Base-by-base conservation (phyloP, 305 asterid genomes). In the Fraxinus xanthoxyloides region DNA sequence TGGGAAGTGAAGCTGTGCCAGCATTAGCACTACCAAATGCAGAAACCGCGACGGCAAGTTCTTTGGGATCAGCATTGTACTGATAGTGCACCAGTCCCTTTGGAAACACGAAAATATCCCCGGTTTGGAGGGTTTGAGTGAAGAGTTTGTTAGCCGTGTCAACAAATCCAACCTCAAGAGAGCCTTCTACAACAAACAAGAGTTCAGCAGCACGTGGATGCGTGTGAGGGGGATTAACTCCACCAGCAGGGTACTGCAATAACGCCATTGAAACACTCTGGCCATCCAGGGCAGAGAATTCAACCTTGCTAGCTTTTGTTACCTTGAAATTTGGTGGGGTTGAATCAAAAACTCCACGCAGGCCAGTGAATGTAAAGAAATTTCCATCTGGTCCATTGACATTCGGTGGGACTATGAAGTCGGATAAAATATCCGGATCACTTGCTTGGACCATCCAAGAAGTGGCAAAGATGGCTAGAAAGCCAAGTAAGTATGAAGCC, bases 81-180 rank as follows among this genome's bases (percentile, higher is more conserved):
- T 82, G 78, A 24, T 67, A 77, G 36, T 82, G 85, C 7, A 82
- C 81, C 23, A 82, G 21, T 32, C 84, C 84, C 56, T 82, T 82
- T 0, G 81, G 78, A 12, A 82, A 76, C 48, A 81, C 81, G 48
- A 81, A 81, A 8, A 76, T 65, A 32, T 81, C 84, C 69, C 84
- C 84, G 4, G 43, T 13, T 21, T 75, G 84, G 23, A 81, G 51
- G 76, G 79, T 69, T 63, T 65, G 10, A 12, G 46, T 24, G 69
- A 23, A 76, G 51, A 81, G 79, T 69, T 63, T 65, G 10, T 78
- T 70, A 0, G 35, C 43, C 2, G 77, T 76, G 80, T 65, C 84
- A 26, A 81, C 81, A 30, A 81, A 76, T 38, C 84, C 84, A 63
- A 81, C 81, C 84, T 81, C 77, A 9, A 81, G 72, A 2, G 77